These are phyloP conservation scores for Spiraea crenata DNA, from an alignment of 331 rosid species.

Conservation along the genomic window DNA sequence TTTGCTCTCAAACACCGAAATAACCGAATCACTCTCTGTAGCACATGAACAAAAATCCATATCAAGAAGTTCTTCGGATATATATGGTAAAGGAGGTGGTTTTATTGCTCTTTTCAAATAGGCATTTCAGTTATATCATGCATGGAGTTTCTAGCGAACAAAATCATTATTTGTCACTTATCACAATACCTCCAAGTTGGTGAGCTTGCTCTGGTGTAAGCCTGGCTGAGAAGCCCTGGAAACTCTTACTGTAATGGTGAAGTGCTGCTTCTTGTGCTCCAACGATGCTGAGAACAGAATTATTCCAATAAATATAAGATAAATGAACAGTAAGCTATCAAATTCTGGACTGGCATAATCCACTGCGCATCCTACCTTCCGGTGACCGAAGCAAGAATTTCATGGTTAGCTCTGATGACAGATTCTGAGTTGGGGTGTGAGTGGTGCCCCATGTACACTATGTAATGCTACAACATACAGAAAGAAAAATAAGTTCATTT, in stretches of 20 bases:
- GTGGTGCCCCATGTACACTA: conserved; percentile 67
- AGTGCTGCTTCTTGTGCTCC: conserved; percentile 47
- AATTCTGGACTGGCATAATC: not conserved
- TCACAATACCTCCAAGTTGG: conserved; percentile 46
- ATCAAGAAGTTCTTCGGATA: not conserved
- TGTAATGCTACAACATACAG: conserved; percentile 47
- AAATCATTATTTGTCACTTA: not conserved
- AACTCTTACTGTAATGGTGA: conserved; percentile 63
- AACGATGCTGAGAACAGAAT: conserved; percentile 35
- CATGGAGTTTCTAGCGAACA: not conserved
- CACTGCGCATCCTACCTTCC: conserved; percentile 44
- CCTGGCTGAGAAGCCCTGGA: conserved; percentile 71
- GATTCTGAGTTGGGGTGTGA: conserved; percentile 57
- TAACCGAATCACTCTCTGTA: conserved; percentile 45
- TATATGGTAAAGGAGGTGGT: not conserved
- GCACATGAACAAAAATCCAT: conserved; percentile 23
- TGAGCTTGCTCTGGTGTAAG: conserved; percentile 58
- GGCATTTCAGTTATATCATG: not conserved
- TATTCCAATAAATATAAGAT: not conserved
- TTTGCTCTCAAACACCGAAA: conserved; percentile 69
- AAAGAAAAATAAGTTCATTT: not conserved
- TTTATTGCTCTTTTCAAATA: not conserved
- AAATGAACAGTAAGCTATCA: not conserved
- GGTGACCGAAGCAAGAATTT: conserved; percentile 55
- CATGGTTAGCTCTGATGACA: conserved; percentile 56